Percentiles rank a stretch among this genome's conserved stretches.
phyloP scores from a whole-genome alignment of 2,329 filamentous ascomycete species.

The Colletotrichum lindemuthianum region DNA sequence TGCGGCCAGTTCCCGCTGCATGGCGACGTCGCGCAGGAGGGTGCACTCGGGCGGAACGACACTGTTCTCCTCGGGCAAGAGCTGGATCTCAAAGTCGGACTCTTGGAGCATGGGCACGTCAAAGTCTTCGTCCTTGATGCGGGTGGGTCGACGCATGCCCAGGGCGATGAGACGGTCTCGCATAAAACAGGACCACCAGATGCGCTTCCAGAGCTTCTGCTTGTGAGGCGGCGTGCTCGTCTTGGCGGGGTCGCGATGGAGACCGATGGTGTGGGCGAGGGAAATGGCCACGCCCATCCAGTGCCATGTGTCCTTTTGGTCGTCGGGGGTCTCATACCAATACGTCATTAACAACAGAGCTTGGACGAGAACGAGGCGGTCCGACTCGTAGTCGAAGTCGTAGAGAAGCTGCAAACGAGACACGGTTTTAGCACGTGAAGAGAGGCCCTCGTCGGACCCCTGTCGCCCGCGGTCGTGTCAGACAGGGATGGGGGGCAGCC shows the following conservation, averaged over 20 bases:
- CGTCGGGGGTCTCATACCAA: slow-evolving; percentile 97
- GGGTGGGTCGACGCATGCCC: slow-evolving; percentile 90
- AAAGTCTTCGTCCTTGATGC: slow-evolving; percentile 93
- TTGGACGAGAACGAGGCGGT: slow-evolving; percentile 89
- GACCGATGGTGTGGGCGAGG: slow-evolving; percentile 89
- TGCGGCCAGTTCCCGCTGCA: slow-evolving; percentile 81
- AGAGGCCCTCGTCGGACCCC: slow-evolving; percentile 21
- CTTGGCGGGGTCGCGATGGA: slow-evolving; percentile 84
- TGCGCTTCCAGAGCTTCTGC: slow-evolving; percentile 89
- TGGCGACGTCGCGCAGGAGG: slow-evolving; percentile 73
- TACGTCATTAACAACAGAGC: slow-evolving; percentile 92
- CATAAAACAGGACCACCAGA: slow-evolving; percentile 99
- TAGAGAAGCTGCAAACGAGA: slow-evolving; percentile 74
- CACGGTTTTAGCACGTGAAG: slow-evolving; percentile 40
- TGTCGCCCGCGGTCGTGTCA: slow-evolving; percentile 12
- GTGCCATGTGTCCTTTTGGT: slow-evolving; percentile 98
- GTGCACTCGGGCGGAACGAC: slow-evolving; percentile 77
- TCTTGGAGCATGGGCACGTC: slow-evolving; percentile 91
- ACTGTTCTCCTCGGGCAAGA: slow-evolving; percentile 73
- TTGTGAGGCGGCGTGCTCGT: slow-evolving; percentile 79
- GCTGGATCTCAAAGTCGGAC: slow-evolving; percentile 82
- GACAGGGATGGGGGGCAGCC: slow-evolving; percentile 11
- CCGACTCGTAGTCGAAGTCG: slow-evolving; percentile 94
- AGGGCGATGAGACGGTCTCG: slow-evolving; percentile 91
- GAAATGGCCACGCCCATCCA: slow-evolving; percentile 98